phyloP scores from a whole-genome alignment of 2,329 filamentous ascomycete species.

The Xylaria sp. region DNA sequence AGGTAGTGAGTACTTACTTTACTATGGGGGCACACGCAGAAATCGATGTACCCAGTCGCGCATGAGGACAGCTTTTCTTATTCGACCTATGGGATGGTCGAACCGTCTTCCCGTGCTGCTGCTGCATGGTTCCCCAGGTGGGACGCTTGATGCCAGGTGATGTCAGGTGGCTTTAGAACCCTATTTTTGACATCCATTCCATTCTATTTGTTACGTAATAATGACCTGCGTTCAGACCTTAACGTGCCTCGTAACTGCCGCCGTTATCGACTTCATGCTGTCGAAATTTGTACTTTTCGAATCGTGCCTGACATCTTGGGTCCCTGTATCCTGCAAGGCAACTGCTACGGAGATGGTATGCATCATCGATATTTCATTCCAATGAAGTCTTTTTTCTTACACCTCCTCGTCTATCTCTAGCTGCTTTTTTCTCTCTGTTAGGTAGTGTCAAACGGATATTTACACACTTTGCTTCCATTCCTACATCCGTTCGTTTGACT shows the following conservation, averaged over 20 bases:
- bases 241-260: not conserved
- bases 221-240: not conserved
- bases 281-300: no score
- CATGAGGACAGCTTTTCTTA: conserved; percentile 23
- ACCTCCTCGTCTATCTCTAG: no score
- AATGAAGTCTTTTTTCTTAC: no score
- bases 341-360: no score
- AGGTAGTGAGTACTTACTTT: not conserved
- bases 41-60: not conserved
- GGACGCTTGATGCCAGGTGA: not conserved
- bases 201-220: not conserved
- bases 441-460: not conserved
- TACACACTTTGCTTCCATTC: conserved; percentile 7
- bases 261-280: not conserved
- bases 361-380: no score
- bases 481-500: conserved; percentile 1
- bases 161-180: not conserved
- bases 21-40: not conserved
- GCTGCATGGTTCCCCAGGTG: no score
- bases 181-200: not conserved
- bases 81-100: not conserved
- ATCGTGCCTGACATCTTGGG: no score
- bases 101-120: no score
- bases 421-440: no score
- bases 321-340: no score